Percentiles rank a stretch among this genome's conserved stretches.
Evolutionary conservation across 108 stramenopile genomes (phyloP).

Genomic region (Epithemia pelagica): DNA sequence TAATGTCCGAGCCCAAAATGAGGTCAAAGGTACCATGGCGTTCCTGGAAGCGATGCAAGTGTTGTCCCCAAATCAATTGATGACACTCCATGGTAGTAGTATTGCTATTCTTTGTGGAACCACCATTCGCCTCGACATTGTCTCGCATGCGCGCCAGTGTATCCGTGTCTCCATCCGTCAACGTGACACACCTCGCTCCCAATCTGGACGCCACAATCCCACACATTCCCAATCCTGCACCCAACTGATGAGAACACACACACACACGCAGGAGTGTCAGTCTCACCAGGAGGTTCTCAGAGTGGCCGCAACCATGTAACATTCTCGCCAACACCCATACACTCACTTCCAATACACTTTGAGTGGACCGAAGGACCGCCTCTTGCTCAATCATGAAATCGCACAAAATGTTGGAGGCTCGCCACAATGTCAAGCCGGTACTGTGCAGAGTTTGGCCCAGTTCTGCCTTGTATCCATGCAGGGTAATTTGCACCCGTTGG

Average conservation of each 20-base stretch:
- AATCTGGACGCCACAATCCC: constrained; percentile 49
- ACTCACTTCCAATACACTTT: not conserved
- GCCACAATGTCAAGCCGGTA: constrained; percentile 76
- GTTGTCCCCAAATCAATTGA: constrained; percentile 41
- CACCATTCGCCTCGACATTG: constrained; percentile 27
- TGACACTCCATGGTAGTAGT: constrained; percentile 3
- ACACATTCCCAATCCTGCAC: constrained; percentile 62
- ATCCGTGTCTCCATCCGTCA: constrained; percentile 68
- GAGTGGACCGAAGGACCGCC: not conserved
- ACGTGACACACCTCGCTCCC: constrained; percentile 9
- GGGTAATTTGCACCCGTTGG: constrained; percentile 25
- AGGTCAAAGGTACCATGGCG: constrained; percentile 23
- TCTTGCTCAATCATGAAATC: constrained; percentile 43
- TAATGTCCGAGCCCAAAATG: constrained; percentile 54
- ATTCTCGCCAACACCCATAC: not conserved
- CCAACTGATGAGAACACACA: constrained; percentile 40
- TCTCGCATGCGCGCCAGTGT: constrained; percentile 31
- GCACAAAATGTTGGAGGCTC: constrained; percentile 55
- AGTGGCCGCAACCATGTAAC: not conserved
- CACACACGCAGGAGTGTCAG: not conserved
- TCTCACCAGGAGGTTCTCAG: not conserved
- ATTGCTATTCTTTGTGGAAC: constrained; percentile 3
- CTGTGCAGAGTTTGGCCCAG: constrained; percentile 63
- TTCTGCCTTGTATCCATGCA: constrained; percentile 45
- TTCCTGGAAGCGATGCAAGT: not conserved